A percentile compares a stretch with the other conserved stretches of the same genome.
phyloP scores from a whole-genome alignment of 2,329 filamentous ascomycete genomes.

The Colletotrichum coccodes region DNA sequence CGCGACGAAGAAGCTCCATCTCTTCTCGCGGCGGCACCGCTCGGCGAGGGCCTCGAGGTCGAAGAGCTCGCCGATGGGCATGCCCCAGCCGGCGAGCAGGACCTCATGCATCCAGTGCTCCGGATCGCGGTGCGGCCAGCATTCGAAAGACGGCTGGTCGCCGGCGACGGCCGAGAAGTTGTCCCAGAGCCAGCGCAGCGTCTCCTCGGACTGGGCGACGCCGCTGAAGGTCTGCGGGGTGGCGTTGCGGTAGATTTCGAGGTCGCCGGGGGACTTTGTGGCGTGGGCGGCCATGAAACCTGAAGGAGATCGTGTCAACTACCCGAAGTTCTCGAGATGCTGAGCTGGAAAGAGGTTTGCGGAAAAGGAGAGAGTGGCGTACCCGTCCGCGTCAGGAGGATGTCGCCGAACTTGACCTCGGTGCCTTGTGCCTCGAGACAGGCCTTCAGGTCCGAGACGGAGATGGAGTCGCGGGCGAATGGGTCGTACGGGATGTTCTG shows the following conservation, averaged over 20 bases:
- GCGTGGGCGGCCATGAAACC: conserved; percentile 32
- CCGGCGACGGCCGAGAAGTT: conserved; percentile 67
- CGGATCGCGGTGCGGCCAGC: conserved; percentile 50
- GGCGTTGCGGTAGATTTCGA: conserved; percentile 14
- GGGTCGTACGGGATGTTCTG: conserved; percentile 39
- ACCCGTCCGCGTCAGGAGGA: conserved; percentile 64
- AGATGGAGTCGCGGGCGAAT: conserved; percentile 30
- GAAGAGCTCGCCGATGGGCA: conserved; percentile 54
- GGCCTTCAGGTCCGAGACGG: conserved; percentile 29
- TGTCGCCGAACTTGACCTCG: conserved; percentile 56
- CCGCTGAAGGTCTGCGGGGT: conserved; percentile 43
- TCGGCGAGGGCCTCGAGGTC: conserved; percentile 49
- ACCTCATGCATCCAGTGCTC: conserved; percentile 52
- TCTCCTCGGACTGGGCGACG: conserved; percentile 57
- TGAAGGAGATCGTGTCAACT: not conserved
- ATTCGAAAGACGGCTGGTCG: conserved; percentile 64
- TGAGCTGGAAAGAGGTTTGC: not conserved
- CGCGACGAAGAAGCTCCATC: conserved; percentile 51
- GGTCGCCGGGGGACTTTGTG: conserved; percentile 14
- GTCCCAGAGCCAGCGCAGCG: conserved; percentile 68
- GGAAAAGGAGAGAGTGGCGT: not conserved
- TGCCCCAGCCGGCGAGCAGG: conserved; percentile 52
- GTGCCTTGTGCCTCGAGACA: conserved; percentile 33
- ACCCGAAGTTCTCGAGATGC: not conserved
- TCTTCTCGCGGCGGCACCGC: conserved; percentile 44